These are phyloP conservation scores for Lyophyllum atratum DNA, from an alignment of 768 basidiomycete genomes.

Conservation along the genomic window DNA sequence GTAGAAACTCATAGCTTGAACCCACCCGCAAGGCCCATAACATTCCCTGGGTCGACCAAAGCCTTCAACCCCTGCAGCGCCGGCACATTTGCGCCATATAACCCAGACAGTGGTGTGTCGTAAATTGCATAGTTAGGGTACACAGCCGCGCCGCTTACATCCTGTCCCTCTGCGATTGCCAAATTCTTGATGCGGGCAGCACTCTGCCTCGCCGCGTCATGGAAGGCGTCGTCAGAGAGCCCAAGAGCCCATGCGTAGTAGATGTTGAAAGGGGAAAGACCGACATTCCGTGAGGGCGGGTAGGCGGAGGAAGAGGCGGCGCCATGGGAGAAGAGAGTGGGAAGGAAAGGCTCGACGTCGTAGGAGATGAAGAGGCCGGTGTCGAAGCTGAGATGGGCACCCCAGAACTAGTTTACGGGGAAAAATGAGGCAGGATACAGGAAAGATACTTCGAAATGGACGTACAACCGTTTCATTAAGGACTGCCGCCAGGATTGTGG, in stretches of 20 bases:
- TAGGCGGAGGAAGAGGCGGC: constrained; percentile 40
- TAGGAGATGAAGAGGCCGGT: constrained; percentile 40
- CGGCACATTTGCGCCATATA: constrained; percentile 54
- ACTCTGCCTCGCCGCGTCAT: constrained; percentile 39
- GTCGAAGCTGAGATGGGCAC: constrained; percentile 29
- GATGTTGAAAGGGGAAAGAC: constrained; percentile 48
- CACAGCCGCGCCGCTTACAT: constrained; percentile 33
- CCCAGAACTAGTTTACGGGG: constrained; percentile 42
- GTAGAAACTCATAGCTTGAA: constrained; percentile 46
- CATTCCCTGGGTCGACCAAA: constrained; percentile 53
- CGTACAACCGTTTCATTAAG: constrained; percentile 44
- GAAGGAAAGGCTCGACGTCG: constrained; percentile 53
- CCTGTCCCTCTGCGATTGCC: constrained; percentile 41
- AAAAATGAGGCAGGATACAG: neutral
- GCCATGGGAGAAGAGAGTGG: constrained; percentile 39
- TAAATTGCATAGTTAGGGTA: constrained; percentile 65
- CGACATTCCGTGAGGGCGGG: constrained; percentile 40
- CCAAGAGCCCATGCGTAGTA: constrained; percentile 45
- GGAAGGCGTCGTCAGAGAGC: constrained; percentile 39
- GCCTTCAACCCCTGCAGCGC: constrained; percentile 41
- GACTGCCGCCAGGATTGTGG: constrained; percentile 39
- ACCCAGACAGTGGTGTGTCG: constrained; percentile 47
- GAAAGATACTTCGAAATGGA: neutral
- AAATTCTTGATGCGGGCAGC: constrained; percentile 40
- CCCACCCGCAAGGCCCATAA: constrained; percentile 71